Base-by-base conservation (phyloP, 805 yeast genomes). In the Priceomyces melissophilus region DNA sequence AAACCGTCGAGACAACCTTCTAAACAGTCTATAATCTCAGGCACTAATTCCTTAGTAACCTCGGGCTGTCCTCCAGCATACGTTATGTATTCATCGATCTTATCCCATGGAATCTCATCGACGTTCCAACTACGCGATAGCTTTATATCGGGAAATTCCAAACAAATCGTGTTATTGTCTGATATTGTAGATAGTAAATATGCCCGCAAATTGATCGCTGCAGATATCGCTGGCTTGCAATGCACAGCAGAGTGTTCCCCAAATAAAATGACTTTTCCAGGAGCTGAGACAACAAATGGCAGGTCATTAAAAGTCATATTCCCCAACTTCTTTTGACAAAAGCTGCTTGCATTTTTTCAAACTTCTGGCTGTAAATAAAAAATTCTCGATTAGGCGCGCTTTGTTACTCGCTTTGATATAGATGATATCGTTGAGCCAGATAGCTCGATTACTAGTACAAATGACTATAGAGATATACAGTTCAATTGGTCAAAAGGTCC, bases 231-330 rank as follows among this genome's bases (percentile, higher is more conserved):
- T 1, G 96, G 96, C 67, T 82, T 86, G 35, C 86, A 82, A 58
- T 86, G 87, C 0, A 93, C 99, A 2, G 95, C 98, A 6, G 97
- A 86, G 57, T 93, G 99, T 58, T 93, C 99, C 15, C 99, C 99
- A 60, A 90, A 93, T 28, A 93, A 73, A 52, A 93, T 93, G 34
- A 89, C 96, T 57, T 93, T 93, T 3, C 99, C 99, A 0, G 99
- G 99, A 1, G 99, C 93, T 40, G 96, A 86, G 2, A 88, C 87
- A 38, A 79, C 63, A 60, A 90, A 87, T 13, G 88, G 85, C 20
- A 36, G 2, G 5, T 32, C 35, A 11, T 9, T 32, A 16, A 32
- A 20, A 20, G 7, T 26, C 35, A 32, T 32, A 26, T 32, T 32
- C 27, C 25, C 26, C 6, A 16, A 17, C n/a, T 20, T 32, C 27